A percentile compares a stretch with the other conserved stretches of the same genome.
Evolutionary conservation across 2,329 filamentous ascomycete genomes (phyloP).

Genomic region (Zymoseptoria passerinii): DNA sequence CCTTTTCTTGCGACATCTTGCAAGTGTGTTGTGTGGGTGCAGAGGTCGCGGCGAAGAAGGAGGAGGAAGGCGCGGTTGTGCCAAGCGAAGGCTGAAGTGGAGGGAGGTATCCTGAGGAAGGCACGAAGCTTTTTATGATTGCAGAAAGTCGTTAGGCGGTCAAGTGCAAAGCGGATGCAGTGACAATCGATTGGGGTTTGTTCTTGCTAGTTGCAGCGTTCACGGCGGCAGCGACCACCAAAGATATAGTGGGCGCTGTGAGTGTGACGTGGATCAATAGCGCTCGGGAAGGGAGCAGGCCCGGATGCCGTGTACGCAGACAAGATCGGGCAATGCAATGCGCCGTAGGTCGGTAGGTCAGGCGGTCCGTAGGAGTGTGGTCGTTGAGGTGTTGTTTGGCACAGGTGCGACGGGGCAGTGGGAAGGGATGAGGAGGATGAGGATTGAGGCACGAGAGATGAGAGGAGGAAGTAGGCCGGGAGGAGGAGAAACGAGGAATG

Average conservation of each 20-base stretch:
- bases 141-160: not conserved
- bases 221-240: not conserved
- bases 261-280: not conserved
- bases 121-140: not conserved
- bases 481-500: not conserved
- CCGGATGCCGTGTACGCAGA: not conserved
- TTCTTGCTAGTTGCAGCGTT: constrained; percentile 1
- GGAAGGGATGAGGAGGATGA: not conserved
- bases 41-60: not conserved
- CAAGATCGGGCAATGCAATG: not conserved
- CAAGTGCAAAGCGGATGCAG: not conserved
- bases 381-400: not conserved
- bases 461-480: not conserved
- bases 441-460: not conserved
- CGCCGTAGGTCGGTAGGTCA: not conserved
- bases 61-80: constrained; percentile 1
- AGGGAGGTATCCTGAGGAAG: constrained; percentile 1
- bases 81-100: constrained; percentile 1
- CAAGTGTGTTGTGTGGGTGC: constrained; percentile 1
- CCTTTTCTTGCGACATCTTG: constrained; percentile 13
- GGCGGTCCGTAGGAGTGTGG: not conserved
- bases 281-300: not conserved
- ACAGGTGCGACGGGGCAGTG: not conserved
- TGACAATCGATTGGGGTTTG: not conserved
- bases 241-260: not conserved